phyloP scores from a whole-genome alignment of 2,329 filamentous ascomycete species.

The Fusarium multiceps region DNA sequence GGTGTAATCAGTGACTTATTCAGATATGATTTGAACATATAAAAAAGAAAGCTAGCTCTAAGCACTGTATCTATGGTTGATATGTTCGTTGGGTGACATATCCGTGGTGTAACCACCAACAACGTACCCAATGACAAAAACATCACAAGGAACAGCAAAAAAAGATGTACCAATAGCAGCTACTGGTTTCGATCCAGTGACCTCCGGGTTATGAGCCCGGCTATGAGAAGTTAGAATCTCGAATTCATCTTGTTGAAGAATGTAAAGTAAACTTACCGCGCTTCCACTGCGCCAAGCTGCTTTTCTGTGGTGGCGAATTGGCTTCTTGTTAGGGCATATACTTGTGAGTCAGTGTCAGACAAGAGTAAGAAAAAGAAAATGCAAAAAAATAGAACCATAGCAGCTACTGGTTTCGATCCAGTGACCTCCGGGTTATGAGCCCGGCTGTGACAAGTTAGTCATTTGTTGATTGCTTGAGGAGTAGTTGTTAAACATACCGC shows the following conservation, averaged over 20 bases:
- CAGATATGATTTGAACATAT: neutral
- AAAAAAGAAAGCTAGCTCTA: neutral
- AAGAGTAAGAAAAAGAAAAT: neutral
- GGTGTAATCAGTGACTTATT: neutral
- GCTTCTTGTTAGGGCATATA: neutral
- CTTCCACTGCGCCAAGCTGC: conserved; percentile 43
- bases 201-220: conserved; percentile 44
- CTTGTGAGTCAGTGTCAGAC: neutral
- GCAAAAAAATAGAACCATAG: conserved; percentile 6
- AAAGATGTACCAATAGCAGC: conserved; percentile 16
- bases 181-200: conserved; percentile 16
- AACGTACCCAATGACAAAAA: neutral
- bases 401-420: conserved; percentile 20
- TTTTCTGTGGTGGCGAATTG: conserved; percentile 17
- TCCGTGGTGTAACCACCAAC: neutral
- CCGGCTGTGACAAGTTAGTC: conserved; percentile 26
- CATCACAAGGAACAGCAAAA: neutral
- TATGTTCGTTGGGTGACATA: neutral
- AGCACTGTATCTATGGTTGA: neutral
- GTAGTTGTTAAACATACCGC: conserved; percentile 5
- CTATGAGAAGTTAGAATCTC: conserved; percentile 8
- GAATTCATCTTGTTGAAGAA: neutral
- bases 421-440: conserved; percentile 42
- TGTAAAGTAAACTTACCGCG: conserved; percentile 7
- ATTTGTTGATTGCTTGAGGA: neutral